phyloP scores from a whole-genome alignment of 306 rosid genomes.

The Prunus kanzakura region DNA sequence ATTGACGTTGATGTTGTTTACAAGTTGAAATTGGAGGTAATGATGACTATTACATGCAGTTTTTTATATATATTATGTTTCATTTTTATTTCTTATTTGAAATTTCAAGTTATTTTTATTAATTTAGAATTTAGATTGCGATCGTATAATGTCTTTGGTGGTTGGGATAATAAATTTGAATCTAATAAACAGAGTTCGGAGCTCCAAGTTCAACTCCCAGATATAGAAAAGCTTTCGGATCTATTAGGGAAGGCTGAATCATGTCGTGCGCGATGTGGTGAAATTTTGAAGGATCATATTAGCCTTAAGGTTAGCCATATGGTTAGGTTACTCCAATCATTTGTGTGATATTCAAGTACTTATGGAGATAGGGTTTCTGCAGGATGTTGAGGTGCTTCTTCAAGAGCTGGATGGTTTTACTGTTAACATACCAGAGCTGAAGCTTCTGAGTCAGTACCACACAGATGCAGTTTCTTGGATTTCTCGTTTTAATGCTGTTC shows the following conservation, averaged over 20 bases:
- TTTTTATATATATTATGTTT: background rate
- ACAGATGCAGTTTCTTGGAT: conserved; percentile 66
- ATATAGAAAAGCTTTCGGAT: conserved; percentile 55
- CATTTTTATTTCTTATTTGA: background rate
- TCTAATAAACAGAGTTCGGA: conserved; percentile 53
- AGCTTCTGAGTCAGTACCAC: conserved; percentile 60
- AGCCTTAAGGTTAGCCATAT: conserved; percentile 56
- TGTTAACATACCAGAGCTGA: conserved; percentile 75
- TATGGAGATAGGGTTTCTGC: conserved; percentile 35
- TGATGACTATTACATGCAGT: conserved; percentile 21
- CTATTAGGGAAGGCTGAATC: conserved; percentile 60
- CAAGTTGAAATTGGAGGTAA: conserved; percentile 75
- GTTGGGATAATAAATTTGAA: conserved; percentile 11
- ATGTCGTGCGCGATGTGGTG: conserved; percentile 54
- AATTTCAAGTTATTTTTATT: background rate
- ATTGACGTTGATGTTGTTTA: conserved; percentile 57
- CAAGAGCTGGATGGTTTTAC: conserved; percentile 51
- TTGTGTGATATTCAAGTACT: conserved; percentile 19
- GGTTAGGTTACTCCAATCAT: conserved; percentile 8
- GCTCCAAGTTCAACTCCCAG: conserved; percentile 65
- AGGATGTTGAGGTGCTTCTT: conserved; percentile 69
- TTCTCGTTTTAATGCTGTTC: conserved; percentile 49
- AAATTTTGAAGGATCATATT: conserved; percentile 60
- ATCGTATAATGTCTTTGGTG: background rate
- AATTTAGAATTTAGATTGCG: background rate